These are phyloP conservation scores for Mortierella sp. DNA, from an alignment of 371 early-diverging fungal species.

Conservation along the genomic window DNA sequence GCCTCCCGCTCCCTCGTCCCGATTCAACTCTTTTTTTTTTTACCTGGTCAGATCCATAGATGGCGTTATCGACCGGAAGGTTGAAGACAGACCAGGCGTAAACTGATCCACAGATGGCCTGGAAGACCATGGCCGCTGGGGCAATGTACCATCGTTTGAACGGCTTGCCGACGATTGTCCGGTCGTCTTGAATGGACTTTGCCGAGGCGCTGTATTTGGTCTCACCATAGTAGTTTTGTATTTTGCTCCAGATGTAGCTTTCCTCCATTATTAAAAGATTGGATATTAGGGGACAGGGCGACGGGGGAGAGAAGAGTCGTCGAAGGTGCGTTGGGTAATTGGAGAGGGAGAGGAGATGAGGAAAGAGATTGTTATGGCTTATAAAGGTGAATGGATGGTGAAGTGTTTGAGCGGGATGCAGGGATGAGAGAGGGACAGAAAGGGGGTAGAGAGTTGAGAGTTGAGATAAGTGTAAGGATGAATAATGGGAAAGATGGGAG, in stretches of 20 bases:
- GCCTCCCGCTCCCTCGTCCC: no score
- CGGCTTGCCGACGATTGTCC: conserved; percentile 36
- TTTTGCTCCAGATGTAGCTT: conserved; percentile 45
- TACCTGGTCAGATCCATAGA: conserved; percentile 60
- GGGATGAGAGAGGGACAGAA: no score
- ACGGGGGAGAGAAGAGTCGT: background rate
- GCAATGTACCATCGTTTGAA: conserved; percentile 72
- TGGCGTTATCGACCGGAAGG: conserved; percentile 67
- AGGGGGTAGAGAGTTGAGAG: background rate
- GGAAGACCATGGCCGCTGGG: conserved; percentile 74
- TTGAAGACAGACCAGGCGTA: conserved; percentile 82
- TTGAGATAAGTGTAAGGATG: background rate
- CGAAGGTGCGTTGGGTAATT: no score
- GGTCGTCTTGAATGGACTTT: conserved; percentile 43
- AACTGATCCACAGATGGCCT: conserved; percentile 79
- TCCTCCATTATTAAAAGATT: conserved; percentile 36
- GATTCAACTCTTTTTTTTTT: background rate
- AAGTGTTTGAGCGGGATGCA: no score
- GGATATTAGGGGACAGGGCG: background rate
- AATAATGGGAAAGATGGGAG: no score
- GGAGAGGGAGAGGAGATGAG: no score
- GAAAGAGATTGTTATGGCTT: background rate
- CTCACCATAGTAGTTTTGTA: conserved; percentile 50
- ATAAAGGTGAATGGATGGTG: no score
- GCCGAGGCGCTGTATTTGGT: conserved; percentile 51